phyloP scores from a whole-genome alignment of 345 rosid species.

The Atalantia buxifolia region DNA sequence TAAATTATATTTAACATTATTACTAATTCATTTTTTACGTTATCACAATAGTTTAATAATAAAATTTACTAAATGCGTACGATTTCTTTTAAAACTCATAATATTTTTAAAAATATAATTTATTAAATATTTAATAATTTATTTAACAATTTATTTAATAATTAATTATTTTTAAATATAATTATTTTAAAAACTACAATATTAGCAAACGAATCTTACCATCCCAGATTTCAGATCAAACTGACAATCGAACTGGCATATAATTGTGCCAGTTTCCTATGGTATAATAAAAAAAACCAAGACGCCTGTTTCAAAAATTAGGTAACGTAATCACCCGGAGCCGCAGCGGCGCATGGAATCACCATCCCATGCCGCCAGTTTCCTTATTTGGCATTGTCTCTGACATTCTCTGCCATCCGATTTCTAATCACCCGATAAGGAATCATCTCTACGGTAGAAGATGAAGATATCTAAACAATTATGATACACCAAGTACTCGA shows the following conservation, averaged over 20 bases:
- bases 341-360: background rate
- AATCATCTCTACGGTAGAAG: background rate
- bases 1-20: too few relatives aligned
- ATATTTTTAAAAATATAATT: too few relatives aligned
- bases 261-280: background rate
- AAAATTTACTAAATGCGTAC: too few relatives aligned
- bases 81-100: accelerated
- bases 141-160: too few relatives aligned
- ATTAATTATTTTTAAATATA: too few relatives aligned
- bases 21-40: too few relatives aligned
- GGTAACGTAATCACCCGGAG: background rate
- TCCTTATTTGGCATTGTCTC: background rate
- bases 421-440: background rate
- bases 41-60: too few relatives aligned
- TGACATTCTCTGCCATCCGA: background rate
- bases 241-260: background rate
- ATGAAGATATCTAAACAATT: background rate
- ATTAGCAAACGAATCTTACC: accelerated
- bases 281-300: background rate
- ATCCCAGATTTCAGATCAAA: too few relatives aligned
- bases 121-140: too few relatives aligned
- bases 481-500: background rate
- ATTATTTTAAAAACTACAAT: too few relatives aligned
- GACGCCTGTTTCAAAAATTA: background rate
- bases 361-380: background rate